Percentiles rank a stretch among this genome's conserved stretches.
These are phyloP conservation scores for Neoboletus subvelutipes DNA, from an alignment of 768 basidiomycete genomes.

Conservation along the genomic window DNA sequence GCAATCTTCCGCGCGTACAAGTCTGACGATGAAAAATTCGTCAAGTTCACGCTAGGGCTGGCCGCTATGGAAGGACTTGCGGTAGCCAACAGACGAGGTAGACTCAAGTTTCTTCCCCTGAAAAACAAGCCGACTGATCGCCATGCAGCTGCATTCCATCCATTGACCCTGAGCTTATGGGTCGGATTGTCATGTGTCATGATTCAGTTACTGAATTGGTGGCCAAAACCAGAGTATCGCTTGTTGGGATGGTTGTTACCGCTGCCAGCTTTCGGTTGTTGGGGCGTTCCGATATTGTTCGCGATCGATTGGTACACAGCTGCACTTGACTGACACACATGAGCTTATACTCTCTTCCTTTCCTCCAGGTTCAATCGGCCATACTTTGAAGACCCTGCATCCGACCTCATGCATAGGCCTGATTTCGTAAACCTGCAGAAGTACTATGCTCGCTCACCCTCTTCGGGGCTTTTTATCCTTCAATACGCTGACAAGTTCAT, in stretches of 20 bases:
- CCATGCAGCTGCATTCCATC: constrained; percentile 51
- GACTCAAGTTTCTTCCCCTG: constrained; percentile 5
- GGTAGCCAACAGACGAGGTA: constrained; percentile 62
- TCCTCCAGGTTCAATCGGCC: constrained; percentile 64
- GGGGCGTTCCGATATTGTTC: constrained; percentile 64
- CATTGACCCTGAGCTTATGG: constrained; percentile 63
- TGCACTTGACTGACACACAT: neutral
- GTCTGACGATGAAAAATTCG: constrained; percentile 53
- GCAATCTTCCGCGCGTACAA: constrained; percentile 56
- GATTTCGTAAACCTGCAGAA: constrained; percentile 54
- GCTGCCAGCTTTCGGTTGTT: constrained; percentile 64
- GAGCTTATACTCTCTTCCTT: neutral
- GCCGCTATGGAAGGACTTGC: constrained; percentile 67
- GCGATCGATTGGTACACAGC: constrained; percentile 63
- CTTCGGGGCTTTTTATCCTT: constrained; percentile 71
- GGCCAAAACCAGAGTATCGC: constrained; percentile 53
- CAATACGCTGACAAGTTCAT: constrained; percentile 58
- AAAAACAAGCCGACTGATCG: neutral
- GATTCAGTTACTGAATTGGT: constrained; percentile 62
- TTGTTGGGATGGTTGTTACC: constrained; percentile 53
- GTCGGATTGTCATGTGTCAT: constrained; percentile 55
- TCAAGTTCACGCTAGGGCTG: constrained; percentile 65
- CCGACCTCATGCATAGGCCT: constrained; percentile 49
- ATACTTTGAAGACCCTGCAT: constrained; percentile 55
- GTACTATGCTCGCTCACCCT: constrained; percentile 60